Evolutionary conservation across 441 rosid genomes (phyloP).

Genomic region (Aquilaria agallochum): DNA sequence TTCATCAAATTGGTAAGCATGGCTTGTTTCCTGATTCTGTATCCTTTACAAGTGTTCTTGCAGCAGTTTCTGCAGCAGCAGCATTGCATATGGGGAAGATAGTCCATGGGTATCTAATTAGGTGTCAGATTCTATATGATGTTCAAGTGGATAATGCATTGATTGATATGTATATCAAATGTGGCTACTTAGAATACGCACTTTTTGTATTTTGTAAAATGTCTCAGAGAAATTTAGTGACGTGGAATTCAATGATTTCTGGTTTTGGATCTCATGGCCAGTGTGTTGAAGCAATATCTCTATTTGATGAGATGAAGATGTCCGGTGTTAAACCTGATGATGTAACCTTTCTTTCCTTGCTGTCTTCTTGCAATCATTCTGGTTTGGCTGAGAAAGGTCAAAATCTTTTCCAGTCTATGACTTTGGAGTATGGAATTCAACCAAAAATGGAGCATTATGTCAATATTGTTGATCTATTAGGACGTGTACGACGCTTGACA

Average conservation of each 20-base stretch:
- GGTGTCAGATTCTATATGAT: slow-evolving; percentile 40
- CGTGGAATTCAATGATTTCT: slow-evolving; percentile 74
- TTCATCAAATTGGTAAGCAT: slow-evolving; percentile 31
- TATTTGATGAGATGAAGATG: slow-evolving; percentile 56
- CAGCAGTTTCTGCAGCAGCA: slow-evolving; percentile 60
- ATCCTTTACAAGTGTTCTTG: slow-evolving; percentile 64
- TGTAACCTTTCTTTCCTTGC: slow-evolving; percentile 62
- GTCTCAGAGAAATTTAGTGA: slow-evolving; percentile 45
- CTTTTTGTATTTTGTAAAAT: slow-evolving; percentile 40
- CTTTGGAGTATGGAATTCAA: slow-evolving; percentile 37
- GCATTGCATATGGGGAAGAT: slow-evolving; percentile 58
- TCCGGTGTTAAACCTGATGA: slow-evolving; percentile 48
- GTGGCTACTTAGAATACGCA: slow-evolving; percentile 57
- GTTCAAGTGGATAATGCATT: slow-evolving; percentile 57
- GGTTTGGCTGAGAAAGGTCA: slow-evolving; percentile 64
- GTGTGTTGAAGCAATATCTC: slow-evolving; percentile 38
- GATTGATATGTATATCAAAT: slow-evolving; percentile 81
- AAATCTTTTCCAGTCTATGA: slow-evolving; percentile 50
- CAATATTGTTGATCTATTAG: slow-evolving; percentile 69
- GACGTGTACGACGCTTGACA: slow-evolving; percentile 59
- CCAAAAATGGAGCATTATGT: slow-evolving; percentile 66
- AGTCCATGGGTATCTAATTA: slow-evolving; percentile 55
- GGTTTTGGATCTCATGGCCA: slow-evolving; percentile 79
- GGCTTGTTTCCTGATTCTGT: slow-evolving; percentile 53
- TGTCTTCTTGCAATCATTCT: slow-evolving; percentile 81